Conservation (phyloP, 768 basidiomycete species). For the Polyporus arcularius region DNA sequence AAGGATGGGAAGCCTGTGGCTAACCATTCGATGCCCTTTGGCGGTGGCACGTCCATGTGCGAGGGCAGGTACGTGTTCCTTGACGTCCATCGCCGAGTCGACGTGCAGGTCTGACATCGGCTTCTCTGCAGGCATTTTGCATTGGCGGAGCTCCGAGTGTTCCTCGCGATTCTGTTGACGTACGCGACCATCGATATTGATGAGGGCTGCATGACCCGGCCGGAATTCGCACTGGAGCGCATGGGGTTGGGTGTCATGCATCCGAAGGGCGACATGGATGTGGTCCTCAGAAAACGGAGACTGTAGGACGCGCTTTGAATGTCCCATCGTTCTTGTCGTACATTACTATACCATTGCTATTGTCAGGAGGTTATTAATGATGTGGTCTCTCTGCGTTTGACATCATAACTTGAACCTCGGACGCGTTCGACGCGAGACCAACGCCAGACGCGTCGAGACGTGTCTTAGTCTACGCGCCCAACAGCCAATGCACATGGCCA, state of each 20-base stretch:
- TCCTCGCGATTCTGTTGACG: conserved; percentile 20
- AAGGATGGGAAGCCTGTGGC: conserved; percentile 20
- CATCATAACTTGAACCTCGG: no score
- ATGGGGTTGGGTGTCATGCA: conserved; percentile 21
- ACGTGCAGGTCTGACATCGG: not conserved
- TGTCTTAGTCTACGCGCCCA: no score
- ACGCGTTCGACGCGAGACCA: no score
- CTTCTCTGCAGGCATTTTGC: conserved; percentile 22
- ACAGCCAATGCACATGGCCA: not conserved
- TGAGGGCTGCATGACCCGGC: conserved; percentile 12
- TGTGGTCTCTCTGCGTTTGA: no score
- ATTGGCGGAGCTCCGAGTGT: conserved; percentile 23
- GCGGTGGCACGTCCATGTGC: conserved; percentile 31
- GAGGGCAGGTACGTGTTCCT: conserved; percentile 23
- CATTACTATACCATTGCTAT: not conserved
- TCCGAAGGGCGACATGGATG: conserved; percentile 15
- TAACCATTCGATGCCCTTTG: conserved; percentile 28
- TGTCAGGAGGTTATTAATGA: no score
- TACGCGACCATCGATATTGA: conserved; percentile 19
- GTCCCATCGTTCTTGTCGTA: not conserved
- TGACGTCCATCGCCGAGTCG: not conserved
- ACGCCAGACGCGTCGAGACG: no score
- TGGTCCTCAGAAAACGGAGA: conserved; percentile 13
- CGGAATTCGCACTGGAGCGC: conserved; percentile 5
- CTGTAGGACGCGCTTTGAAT: not conserved